Base-by-base conservation (phyloP, 2,329 filamentous ascomycete genomes). In the Sporothrix mexicana region DNA sequence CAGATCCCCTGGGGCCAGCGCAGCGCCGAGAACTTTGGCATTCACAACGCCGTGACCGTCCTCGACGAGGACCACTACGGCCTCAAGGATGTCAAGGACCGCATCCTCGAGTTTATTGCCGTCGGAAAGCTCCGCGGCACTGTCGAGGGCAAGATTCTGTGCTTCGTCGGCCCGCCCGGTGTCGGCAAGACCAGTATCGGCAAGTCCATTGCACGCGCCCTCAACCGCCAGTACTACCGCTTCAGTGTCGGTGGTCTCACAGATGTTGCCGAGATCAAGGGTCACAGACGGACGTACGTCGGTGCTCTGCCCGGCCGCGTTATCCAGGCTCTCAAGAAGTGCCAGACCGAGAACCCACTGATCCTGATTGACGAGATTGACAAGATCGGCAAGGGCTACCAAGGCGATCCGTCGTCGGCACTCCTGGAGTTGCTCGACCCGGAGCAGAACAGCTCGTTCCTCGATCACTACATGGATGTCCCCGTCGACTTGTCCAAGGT, bases 181-280 rank as follows among this genome's bases (percentile, higher is more conserved):
- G 96, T 99, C 36, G 96, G 96, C 78, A 99, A 99, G 86, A 99
- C 96, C 2, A 98, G 95, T 81, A 99, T 99, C 77, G 96, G 96
- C 80, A 99, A 99, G 82, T 98, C 95, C 0, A 98, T 99, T 78
- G 96, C 96, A 17, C 90, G 95, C 72, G 97, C 96, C 41, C 85
- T 99, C 73, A 98, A 98, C 83, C 88, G 97, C 73, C 92, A 99
- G 80, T 99, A 99, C 85, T 99, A 99, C 85, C 90, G 96, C 77
- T 99, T 99, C 86, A 98, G 95, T 79, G 96, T 99, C 9, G 96
- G 96, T 80, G 96, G 96, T 77, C 87, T 99, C 76, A 97, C 95
- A 3, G 96, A 99, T 82, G 97, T 99, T 75, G 96, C 96, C 20
- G 96, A 99, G 81, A 98, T 99, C 86, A 99, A 99, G 85, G 96